phyloP scores from a whole-genome alignment of 2,329 filamentous ascomycete species.

The Neopestalotiopsis rosae region DNA sequence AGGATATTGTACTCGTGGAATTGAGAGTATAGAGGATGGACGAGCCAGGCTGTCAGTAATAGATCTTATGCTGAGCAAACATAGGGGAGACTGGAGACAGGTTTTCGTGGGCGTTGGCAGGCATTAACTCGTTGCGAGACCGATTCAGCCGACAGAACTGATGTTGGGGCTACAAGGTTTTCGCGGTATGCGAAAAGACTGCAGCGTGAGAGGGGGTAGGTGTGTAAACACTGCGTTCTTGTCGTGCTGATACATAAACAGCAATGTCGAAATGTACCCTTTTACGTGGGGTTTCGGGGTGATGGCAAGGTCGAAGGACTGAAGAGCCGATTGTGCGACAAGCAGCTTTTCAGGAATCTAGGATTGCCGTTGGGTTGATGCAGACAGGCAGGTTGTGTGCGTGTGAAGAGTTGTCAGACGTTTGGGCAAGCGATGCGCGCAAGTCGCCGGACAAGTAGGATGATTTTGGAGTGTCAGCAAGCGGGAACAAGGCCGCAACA shows the following conservation, averaged over 20 bases:
- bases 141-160: slow-evolving; percentile 88
- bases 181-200: slow-evolving; percentile 94
- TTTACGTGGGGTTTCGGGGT: slow-evolving; percentile 35
- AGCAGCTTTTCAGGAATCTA: slow-evolving; percentile 21
- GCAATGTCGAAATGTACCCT: slow-evolving; percentile 47
- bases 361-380: neutral
- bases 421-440: neutral
- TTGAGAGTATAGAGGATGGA: slow-evolving; percentile 41
- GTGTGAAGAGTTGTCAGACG: neutral
- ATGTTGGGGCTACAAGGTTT: slow-evolving; percentile 91
- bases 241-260: slow-evolving; percentile 99
- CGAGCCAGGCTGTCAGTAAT: slow-evolving; percentile 58
- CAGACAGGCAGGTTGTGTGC: slow-evolving; percentile 18
- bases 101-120: slow-evolving; percentile 56
- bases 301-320: slow-evolving; percentile 11
- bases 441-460: neutral
- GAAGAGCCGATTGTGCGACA: slow-evolving; percentile 18
- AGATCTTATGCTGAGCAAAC: slow-evolving; percentile 58
- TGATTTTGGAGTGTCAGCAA: neutral
- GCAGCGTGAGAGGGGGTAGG: slow-evolving; percentile 93
- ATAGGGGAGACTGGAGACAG: slow-evolving; percentile 57
- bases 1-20: neutral
- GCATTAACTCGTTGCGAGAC: slow-evolving; percentile 58
- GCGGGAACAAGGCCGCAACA: neutral
- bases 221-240: slow-evolving; percentile 88